Evolutionary conservation across 495 filamentous ascomycete genomes (phyloP).

Genomic region (Pyronema omphalodes): DNA sequence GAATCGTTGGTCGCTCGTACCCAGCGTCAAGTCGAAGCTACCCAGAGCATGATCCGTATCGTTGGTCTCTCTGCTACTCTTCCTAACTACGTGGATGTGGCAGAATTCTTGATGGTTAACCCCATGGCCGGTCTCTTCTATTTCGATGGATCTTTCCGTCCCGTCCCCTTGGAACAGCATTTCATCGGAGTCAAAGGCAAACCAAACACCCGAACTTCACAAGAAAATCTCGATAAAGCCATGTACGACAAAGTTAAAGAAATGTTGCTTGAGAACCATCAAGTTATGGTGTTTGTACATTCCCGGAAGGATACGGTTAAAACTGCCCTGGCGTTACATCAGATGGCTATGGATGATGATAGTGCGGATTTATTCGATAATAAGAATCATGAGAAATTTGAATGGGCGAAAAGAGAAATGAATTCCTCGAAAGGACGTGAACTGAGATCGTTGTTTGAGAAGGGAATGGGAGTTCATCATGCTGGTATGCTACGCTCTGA

Average conservation of each 20-base stretch:
- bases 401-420: slow-evolving; percentile 58
- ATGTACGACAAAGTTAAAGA: slow-evolving; percentile 88
- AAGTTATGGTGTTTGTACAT: slow-evolving; percentile 98
- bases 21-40: slow-evolving; percentile 91
- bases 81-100: slow-evolving; percentile 90
- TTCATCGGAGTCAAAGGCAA: slow-evolving; percentile 95
- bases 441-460: slow-evolving; percentile 68
- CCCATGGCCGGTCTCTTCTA: slow-evolving; percentile 86
- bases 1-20: slow-evolving; percentile 90
- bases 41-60: slow-evolving; percentile 89
- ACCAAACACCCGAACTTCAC: slow-evolving; percentile 50
- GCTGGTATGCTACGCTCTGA: slow-evolving; percentile 88
- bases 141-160: slow-evolving; percentile 88
- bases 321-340: slow-evolving; percentile 66
- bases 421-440: slow-evolving; percentile 67
- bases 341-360: slow-evolving; percentile 66
- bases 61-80: slow-evolving; percentile 88
- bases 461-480: slow-evolving; percentile 88
- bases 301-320: slow-evolving; percentile 83
- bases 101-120: slow-evolving; percentile 92
- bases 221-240: slow-evolving; percentile 71
- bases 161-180: slow-evolving; percentile 91
- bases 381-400: slow-evolving; percentile 46
- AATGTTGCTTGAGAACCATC: slow-evolving; percentile 74
- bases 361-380: slow-evolving; percentile 71